These are phyloP conservation scores for Litsea cubeba DNA, from an alignment of 164 flowering plant species.

Conservation along the genomic window DNA sequence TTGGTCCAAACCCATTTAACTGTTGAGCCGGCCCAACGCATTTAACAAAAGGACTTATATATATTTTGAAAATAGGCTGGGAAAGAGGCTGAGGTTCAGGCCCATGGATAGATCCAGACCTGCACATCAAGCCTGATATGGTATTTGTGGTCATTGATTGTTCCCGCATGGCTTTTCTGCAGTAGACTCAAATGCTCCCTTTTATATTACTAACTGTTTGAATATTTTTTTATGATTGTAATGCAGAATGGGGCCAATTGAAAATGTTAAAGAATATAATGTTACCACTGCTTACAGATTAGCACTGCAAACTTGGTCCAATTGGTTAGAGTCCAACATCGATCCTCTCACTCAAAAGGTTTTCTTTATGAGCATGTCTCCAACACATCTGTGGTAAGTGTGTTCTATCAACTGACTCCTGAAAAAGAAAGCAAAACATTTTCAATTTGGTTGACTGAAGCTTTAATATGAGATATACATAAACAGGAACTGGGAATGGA, in stretches of 20 bases:
- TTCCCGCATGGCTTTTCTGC: no score
- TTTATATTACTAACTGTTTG: not conserved
- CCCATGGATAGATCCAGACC: no score
- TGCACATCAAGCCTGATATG: no score
- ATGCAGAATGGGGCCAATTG: conserved; percentile 42
- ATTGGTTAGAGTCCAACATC: conserved; percentile 69
- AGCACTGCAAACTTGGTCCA: conserved; percentile 79
- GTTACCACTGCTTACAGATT: conserved; percentile 72
- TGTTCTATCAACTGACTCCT: conserved; percentile 12
- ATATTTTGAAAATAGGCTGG: no score
- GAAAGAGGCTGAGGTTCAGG: no score
- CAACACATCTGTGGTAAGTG: conserved; percentile 90
- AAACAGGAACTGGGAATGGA: conserved; percentile 92
- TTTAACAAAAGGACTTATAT: no score
- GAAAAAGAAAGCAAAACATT: no score
- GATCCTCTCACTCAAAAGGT: conserved; percentile 60
- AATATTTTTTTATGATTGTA: not conserved
- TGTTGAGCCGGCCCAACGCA: no score
- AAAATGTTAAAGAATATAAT: conserved; percentile 55
- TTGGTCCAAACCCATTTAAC: no score
- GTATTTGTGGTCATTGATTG: no score
- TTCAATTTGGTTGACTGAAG: not conserved
- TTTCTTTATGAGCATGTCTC: conserved; percentile 82
- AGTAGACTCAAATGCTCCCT: not conserved
- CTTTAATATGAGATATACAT: not conserved